Conservation (phyloP, 345 rosid species). For the Lenwebbia sp. region DNA sequence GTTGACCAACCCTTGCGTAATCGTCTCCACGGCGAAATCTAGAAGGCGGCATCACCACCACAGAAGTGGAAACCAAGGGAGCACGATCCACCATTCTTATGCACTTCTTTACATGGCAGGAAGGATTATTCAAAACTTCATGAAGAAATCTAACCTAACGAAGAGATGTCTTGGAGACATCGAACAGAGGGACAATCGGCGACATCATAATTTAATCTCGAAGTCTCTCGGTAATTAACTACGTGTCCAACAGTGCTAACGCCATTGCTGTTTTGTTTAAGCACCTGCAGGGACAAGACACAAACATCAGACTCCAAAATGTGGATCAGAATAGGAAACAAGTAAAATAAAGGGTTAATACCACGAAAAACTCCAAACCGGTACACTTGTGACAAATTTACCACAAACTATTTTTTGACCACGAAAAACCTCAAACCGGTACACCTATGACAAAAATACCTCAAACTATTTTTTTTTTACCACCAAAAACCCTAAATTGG, state of each 20-base stretch:
- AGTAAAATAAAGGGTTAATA: neutral
- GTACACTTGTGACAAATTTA: too few relatives aligned
- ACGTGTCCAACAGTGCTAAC: neutral
- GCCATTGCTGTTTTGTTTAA: neutral
- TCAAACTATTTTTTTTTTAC: too few relatives aligned
- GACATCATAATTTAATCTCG: neutral
- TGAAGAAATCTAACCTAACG: neutral
- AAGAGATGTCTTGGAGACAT: conserved; percentile 9
- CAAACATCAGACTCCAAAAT: neutral
- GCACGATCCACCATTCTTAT: neutral
- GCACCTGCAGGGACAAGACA: neutral
- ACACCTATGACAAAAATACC: too few relatives aligned
- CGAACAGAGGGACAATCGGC: neutral
- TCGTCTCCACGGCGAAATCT: neutral
- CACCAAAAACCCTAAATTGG: too few relatives aligned
- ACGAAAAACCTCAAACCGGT: too few relatives aligned
- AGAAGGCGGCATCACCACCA: neutral
- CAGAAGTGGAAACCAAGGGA: conserved; percentile 2
- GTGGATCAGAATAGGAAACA: neutral
- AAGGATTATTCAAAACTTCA: neutral
- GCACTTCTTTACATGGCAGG: neutral
- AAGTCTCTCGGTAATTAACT: neutral
- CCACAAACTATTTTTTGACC: too few relatives aligned
- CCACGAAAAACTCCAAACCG: too few relatives aligned
- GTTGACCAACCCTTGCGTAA: neutral